A percentile compares a stretch with the other conserved stretches of the same genome.
Evolutionary conservation across 805 yeast species (phyloP).

Genomic region (Groenewaldozyma salmanticensis): DNA sequence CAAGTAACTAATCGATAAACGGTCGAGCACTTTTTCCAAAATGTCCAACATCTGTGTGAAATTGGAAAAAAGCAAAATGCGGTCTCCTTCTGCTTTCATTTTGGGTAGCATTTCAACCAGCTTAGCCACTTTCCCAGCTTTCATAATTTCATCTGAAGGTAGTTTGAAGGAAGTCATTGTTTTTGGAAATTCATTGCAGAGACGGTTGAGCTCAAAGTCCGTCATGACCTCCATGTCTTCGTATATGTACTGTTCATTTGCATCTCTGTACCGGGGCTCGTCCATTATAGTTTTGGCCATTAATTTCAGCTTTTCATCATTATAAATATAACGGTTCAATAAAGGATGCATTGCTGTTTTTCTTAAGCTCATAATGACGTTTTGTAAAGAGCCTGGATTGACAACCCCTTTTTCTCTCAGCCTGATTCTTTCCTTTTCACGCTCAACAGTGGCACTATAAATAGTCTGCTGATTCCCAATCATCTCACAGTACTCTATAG

Average conservation of each 20-base stretch:
- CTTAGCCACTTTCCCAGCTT: constrained; percentile 65
- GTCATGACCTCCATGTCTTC: constrained; percentile 96
- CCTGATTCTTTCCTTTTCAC: constrained; percentile 37
- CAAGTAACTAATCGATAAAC: constrained; percentile 57
- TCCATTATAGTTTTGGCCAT: constrained; percentile 77
- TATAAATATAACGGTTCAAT: constrained; percentile 59
- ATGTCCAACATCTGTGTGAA: constrained; percentile 91
- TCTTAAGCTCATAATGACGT: constrained; percentile 78
- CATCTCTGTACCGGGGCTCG: constrained; percentile 70
- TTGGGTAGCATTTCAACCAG: constrained; percentile 48
- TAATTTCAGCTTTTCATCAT: constrained; percentile 40
- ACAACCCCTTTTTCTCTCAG: constrained; percentile 13
- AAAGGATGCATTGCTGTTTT: constrained; percentile 92
- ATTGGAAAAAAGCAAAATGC: constrained; percentile 76
- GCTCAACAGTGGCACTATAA: constrained; percentile 34
- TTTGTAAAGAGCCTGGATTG: constrained; percentile 33
- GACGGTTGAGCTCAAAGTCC: constrained; percentile 72
- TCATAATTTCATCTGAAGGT: constrained; percentile 44
- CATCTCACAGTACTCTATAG: constrained; percentile 57
- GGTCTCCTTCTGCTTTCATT: constrained; percentile 47
- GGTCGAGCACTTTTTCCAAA: constrained; percentile 62
- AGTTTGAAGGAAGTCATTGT: constrained; percentile 48
- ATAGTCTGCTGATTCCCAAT: constrained; percentile 43
- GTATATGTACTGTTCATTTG: constrained; percentile 63
- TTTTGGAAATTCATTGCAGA: constrained; percentile 63